These are phyloP conservation scores for Coprinellus micaceus DNA, from an alignment of 768 basidiomycete species.

Conservation along the genomic window DNA sequence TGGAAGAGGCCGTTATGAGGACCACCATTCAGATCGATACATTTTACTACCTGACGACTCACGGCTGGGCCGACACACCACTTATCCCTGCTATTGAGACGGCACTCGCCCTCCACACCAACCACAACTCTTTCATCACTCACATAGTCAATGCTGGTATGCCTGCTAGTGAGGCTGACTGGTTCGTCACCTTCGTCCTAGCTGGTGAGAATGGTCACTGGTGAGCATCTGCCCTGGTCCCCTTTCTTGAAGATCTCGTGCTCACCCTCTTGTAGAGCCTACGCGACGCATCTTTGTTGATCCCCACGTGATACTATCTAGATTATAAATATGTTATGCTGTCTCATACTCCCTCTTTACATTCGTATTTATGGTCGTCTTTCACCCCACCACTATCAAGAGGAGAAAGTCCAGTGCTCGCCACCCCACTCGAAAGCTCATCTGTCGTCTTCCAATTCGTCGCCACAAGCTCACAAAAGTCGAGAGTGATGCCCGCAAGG, in stretches of 20 bases:
- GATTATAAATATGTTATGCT: neutral
- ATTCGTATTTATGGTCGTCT: neutral
- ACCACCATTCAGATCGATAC: neutral
- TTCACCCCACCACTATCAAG: neutral
- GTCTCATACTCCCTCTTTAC: neutral
- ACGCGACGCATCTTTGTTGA: too few relatives aligned
- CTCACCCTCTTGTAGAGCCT: too few relatives aligned
- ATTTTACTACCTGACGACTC: neutral
- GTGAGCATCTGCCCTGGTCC: too few relatives aligned
- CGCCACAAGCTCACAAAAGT: neutral
- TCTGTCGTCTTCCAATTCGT: neutral
- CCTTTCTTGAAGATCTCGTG: too few relatives aligned
- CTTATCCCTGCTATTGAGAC: neutral
- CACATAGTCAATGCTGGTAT: neutral
- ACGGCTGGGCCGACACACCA: neutral
- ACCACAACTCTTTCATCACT: neutral
- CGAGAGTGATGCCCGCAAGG: neutral
- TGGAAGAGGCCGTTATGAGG: too few relatives aligned
- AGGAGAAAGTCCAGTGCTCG: neutral
- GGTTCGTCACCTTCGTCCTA: neutral
- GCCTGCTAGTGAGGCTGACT: neutral
- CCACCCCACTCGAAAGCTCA: neutral
- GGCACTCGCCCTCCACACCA: neutral
- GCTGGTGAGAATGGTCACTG: too few relatives aligned
- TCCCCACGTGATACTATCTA: too few relatives aligned